Evolutionary conservation across 2,329 filamentous ascomycete genomes (phyloP), one percentile per base, ranked within the genome.

Genomic region (Geosmithia morbida): DNA sequence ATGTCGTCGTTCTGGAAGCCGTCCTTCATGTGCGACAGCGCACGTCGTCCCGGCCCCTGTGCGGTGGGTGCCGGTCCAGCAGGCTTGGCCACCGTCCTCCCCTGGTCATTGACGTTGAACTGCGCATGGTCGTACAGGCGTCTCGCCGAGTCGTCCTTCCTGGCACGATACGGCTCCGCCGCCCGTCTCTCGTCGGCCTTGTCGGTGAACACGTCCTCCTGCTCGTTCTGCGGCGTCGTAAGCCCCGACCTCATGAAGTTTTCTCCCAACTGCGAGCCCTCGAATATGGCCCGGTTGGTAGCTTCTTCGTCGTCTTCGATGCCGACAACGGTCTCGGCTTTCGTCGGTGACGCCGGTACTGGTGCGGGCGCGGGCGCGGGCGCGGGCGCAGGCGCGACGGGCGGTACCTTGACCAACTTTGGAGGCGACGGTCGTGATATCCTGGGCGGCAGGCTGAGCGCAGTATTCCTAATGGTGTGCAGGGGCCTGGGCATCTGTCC

Each of bases 181-280:
- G 39, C 20, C 37, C 19, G 17, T 45, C 45, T 42, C 39, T 49
- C 30, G 42, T 43, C 16, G 46, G 40, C 18, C 10, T 43, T 20
- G 19, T 29, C 44, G 16, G 42, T 3, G 17, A 19, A 43, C 14
- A 29, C 48, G 26, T 50, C 49, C 13, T 48, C 55, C 17, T 51
- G 57, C 44, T 63, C 62, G 29, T 61, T 63, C 16, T 55, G 56
- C 14, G 64, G 64, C 14, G 64, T 65, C 11, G 64, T 64, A 4
- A 63, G 51, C 7, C 62, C 60, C 26, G 64, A 66, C 18, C 61
- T 58, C 62, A 66, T 64, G 41, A 66, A 66, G 43, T 57, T 58
- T 10, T 66, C 64, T 13, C 61, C 62, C 5, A 66, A 58, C 49
- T 66, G 62, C 4, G 64, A 66, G 5, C 64, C 64, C 26, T 56